Evolutionary conservation across 1,284 basidiomycete species (phyloP).

Genomic region (Cerioporus squamosus): DNA sequence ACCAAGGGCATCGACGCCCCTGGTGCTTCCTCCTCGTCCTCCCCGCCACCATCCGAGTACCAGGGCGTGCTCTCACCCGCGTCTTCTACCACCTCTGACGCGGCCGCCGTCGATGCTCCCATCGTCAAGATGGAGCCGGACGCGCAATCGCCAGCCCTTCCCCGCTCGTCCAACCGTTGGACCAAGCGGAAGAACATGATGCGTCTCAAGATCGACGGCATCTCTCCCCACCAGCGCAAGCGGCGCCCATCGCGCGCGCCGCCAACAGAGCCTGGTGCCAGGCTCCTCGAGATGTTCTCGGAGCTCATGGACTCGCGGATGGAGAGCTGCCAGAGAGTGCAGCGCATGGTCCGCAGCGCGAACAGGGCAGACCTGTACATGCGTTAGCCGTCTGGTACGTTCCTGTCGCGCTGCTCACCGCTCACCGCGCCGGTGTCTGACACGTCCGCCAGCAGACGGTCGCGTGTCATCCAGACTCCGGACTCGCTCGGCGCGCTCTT

Average conservation of each 20-base stretch:
- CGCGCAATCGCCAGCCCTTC: constrained; percentile 24
- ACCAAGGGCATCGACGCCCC: constrained; percentile 37
- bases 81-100: constrained; percentile 22
- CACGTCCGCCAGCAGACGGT: constrained; percentile 9
- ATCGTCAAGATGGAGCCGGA: constrained; percentile 34
- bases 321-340: constrained; percentile 72
- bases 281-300: constrained; percentile 69
- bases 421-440: constrained; percentile 4
- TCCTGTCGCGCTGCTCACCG: background rate
- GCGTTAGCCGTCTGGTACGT: constrained; percentile 26
- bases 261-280: constrained; percentile 49
- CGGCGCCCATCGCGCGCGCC: constrained; percentile 36
- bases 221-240: constrained; percentile 37
- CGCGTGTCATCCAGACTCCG: constrained; percentile 8
- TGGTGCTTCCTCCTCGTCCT: constrained; percentile 26
- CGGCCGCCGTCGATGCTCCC: constrained; percentile 13
- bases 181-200: constrained; percentile 52
- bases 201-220: constrained; percentile 50
- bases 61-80: constrained; percentile 21
- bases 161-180: constrained; percentile 42
- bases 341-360: constrained; percentile 57
- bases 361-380: constrained; percentile 29
- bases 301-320: constrained; percentile 73
- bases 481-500: constrained; percentile 5
- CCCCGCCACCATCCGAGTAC: constrained; percentile 28